Percentiles rank a stretch among this genome's conserved stretches.
These are phyloP conservation scores for Ophiostoma ips DNA, from an alignment of 2,329 filamentous ascomycete genomes.

Conservation along the genomic window DNA sequence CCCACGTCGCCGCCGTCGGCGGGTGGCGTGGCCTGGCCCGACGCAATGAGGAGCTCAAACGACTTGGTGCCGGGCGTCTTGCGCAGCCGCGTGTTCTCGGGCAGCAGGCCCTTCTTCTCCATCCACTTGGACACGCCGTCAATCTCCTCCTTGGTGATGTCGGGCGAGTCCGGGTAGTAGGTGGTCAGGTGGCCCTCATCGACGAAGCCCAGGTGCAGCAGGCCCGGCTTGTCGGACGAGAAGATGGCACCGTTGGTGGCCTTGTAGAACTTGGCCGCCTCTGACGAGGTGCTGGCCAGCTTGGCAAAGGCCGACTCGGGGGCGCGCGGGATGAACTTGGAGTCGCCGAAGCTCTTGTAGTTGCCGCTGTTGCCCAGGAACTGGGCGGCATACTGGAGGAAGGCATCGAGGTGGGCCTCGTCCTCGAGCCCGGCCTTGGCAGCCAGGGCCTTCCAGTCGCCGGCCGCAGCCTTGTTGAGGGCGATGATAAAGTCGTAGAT, in stretches of 20 bases:
- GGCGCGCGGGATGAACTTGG: conserved; percentile 68
- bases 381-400: conserved; percentile 64
- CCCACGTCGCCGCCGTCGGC: conserved; percentile 48
- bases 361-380: conserved; percentile 73
- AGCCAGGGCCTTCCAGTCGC: conserved; percentile 57
- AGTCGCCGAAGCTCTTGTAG: conserved; percentile 78
- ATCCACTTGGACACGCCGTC: conserved; percentile 57
- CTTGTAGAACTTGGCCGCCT: conserved; percentile 50
- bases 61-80: conserved; percentile 41
- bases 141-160: conserved; percentile 64
- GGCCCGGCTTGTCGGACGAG: conserved; percentile 44
- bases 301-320: conserved; percentile 48
- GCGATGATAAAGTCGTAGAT: conserved; percentile 72
- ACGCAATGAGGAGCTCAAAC: conserved; percentile 65
- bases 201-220: conserved; percentile 64
- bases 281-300: conserved; percentile 45
- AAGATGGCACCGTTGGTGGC: conserved; percentile 61
- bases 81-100: conserved; percentile 62
- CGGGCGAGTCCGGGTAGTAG: conserved; percentile 65
- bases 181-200: conserved; percentile 66
- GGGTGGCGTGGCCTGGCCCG: conserved; percentile 46
- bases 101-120: conserved; percentile 51
- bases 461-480: conserved; percentile 50
- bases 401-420: conserved; percentile 48
- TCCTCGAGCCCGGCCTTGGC: conserved; percentile 49